phyloP scores from a whole-genome alignment of 2,329 filamentous ascomycete species.

The Exophiala phaeomuriformis region DNA sequence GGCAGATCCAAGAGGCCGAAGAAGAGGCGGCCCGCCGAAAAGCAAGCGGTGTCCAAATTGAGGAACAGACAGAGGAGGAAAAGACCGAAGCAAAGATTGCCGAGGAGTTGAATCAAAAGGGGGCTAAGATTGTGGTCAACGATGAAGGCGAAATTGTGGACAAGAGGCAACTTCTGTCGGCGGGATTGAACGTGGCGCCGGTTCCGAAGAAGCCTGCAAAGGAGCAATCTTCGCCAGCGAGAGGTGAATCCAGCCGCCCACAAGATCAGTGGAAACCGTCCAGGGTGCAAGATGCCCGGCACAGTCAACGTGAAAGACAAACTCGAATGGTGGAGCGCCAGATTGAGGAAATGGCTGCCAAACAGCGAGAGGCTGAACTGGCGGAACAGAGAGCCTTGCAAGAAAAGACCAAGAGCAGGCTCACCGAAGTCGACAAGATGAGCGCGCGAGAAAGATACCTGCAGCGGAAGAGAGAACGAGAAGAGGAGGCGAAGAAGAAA shows the following conservation, averaged over 20 bases:
- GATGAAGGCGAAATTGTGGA: conserved; percentile 60
- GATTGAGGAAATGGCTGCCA: conserved; percentile 49
- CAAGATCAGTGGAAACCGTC: conserved; percentile 23
- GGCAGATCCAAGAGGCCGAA: conserved; percentile 50
- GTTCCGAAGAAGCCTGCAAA: conserved; percentile 44
- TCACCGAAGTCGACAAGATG: conserved; percentile 51
- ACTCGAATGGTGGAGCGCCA: conserved; percentile 55
- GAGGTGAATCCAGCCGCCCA: conserved; percentile 6
- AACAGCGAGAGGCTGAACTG: conserved; percentile 52
- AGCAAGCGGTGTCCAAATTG: conserved; percentile 31
- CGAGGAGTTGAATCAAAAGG: conserved; percentile 46
- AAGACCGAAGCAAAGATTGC: conserved; percentile 49
- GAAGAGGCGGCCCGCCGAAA: conserved; percentile 32
- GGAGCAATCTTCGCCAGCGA: conserved; percentile 9
- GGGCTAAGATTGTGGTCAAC: conserved; percentile 51
- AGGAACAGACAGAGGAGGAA: conserved; percentile 31
- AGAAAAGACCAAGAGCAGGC: conserved; percentile 51
- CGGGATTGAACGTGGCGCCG: conserved; percentile 54
- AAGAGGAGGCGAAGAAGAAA: conserved; percentile 31
- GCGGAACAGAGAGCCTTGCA: conserved; percentile 48
- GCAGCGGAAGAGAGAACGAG: conserved; percentile 50
- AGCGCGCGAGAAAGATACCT: conserved; percentile 57
- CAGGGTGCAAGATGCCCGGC: conserved; percentile 35
- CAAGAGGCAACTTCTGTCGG: conserved; percentile 55
- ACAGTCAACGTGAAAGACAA: conserved; percentile 48